A percentile compares a stretch with the other conserved stretches of the same genome.
Evolutionary conservation across 1,284 basidiomycete species (phyloP).

Genomic region (Amylostereum chailletii): DNA sequence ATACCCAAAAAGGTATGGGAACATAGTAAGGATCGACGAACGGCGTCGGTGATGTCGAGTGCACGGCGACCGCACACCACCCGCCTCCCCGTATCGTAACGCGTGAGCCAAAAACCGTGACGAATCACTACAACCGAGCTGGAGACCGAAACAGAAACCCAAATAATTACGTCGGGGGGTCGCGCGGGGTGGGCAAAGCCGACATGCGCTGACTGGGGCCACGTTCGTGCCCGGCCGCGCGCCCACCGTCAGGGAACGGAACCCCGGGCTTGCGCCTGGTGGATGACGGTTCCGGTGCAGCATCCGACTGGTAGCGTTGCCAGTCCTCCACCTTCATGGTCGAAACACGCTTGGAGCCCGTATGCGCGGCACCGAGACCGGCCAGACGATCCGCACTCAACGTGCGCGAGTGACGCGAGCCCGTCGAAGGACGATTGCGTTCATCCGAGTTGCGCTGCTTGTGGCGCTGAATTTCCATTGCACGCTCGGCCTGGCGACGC

Average conservation of each 20-base stretch:
- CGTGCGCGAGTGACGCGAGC: conserved; percentile 41
- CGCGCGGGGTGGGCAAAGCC: conserved; percentile 14
- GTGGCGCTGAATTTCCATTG: conserved; percentile 7
- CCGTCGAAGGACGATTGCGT: conserved; percentile 29
- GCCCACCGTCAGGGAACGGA: conserved; percentile 26
- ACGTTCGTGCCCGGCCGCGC: conserved; percentile 12
- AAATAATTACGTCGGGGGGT: conserved; percentile 12
- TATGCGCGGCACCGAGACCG: conserved; percentile 22
- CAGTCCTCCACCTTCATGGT: conserved; percentile 76
- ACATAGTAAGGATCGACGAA: too few species aligned
- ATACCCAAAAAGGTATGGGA: too few species aligned
- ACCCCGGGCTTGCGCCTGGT: conserved; percentile 26
- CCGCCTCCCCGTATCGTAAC: not conserved
- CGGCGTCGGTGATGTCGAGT: too few species aligned
- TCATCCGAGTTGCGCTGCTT: conserved; percentile 37
- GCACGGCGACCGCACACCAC: too few species aligned
- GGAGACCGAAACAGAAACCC: too few species aligned
- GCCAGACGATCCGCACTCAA: conserved; percentile 55
- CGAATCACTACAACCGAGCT: too few species aligned
- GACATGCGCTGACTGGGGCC: conserved; percentile 20
- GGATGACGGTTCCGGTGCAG: conserved; percentile 17
- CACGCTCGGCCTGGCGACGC: conserved; percentile 63
- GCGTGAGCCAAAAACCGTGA: not conserved
- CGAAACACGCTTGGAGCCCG: conserved; percentile 52
- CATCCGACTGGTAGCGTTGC: conserved; percentile 56